phyloP scores from a whole-genome alignment of 208 protist genomes.

The Histomonas meleagridis region DNA sequence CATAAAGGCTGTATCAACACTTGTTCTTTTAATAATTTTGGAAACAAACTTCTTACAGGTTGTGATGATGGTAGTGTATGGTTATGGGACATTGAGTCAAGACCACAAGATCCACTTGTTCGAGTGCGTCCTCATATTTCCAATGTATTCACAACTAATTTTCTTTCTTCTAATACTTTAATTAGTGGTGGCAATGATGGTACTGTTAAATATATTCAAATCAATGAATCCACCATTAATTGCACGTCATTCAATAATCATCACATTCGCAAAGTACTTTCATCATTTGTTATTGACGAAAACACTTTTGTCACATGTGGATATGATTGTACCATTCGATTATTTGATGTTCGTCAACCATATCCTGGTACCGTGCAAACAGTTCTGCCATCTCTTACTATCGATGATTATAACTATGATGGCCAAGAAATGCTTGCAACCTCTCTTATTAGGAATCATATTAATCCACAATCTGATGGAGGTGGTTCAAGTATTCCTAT shows the following conservation, averaged over 20 bases:
- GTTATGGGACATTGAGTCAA: neutral
- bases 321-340: neutral
- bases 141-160: conserved; percentile 11
- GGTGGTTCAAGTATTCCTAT: neutral
- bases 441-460: neutral
- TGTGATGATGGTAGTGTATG: neutral
- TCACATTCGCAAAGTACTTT: neutral
- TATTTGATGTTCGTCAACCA: neutral
- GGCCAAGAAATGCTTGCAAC: neutral
- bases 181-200: neutral
- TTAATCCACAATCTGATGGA: neutral
- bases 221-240: neutral
- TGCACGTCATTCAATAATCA: neutral
- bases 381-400: neutral
- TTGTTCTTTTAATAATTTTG: neutral
- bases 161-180: neutral
- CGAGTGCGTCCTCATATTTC: neutral
- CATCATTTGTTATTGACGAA: neutral
- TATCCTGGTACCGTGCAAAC: neutral
- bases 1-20: neutral
- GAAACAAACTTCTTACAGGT: neutral
- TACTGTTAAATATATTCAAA: neutral
- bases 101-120: neutral
- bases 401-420: neutral
- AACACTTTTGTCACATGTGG: neutral